These are phyloP conservation scores for Sanghuangporus sanghuang DNA, from an alignment of 1,284 basidiomycete genomes.

Conservation along the genomic window DNA sequence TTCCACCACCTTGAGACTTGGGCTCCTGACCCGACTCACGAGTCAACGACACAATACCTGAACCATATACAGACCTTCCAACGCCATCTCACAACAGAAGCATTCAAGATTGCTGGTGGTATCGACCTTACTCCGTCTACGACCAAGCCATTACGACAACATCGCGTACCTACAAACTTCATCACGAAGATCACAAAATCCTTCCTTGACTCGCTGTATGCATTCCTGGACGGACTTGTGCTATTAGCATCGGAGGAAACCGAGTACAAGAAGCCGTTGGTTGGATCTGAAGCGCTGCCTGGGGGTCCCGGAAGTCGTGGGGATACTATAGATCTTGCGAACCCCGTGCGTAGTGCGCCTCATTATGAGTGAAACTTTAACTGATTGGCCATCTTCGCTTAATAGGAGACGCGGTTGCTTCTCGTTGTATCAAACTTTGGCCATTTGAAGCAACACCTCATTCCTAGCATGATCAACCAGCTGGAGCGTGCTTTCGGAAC, in stretches of 20 bases:
- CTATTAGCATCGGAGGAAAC: conserved; percentile 73
- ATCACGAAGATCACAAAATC: conserved; percentile 75
- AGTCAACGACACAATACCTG: conserved; percentile 47
- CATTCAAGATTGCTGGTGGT: conserved; percentile 83
- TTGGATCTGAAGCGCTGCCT: conserved; percentile 27
- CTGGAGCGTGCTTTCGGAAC: conserved; percentile 76
- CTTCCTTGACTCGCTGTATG: conserved; percentile 86
- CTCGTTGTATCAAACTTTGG: conserved; percentile 89
- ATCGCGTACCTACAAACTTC: conserved; percentile 52
- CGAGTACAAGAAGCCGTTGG: conserved; percentile 33
- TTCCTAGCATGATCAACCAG: conserved; percentile 80
- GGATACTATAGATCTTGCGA: conserved; percentile 53
- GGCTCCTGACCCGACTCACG: conserved; percentile 44
- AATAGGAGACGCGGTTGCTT: conserved; percentile 81
- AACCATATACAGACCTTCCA: conserved; percentile 81
- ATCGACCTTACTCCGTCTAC: conserved; percentile 48
- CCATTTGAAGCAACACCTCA: conserved; percentile 62
- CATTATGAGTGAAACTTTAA: background rate
- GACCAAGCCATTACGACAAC: conserved; percentile 50
- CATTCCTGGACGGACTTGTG: conserved; percentile 86
- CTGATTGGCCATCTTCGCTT: background rate
- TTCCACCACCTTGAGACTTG: conserved; percentile 89
- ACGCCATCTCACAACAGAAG: conserved; percentile 70
- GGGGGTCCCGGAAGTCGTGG: conserved; percentile 37
- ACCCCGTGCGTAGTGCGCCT: conserved; percentile 43